These are phyloP conservation scores for Rickenella mellea DNA, from an alignment of 768 basidiomycete species.

Conservation along the genomic window DNA sequence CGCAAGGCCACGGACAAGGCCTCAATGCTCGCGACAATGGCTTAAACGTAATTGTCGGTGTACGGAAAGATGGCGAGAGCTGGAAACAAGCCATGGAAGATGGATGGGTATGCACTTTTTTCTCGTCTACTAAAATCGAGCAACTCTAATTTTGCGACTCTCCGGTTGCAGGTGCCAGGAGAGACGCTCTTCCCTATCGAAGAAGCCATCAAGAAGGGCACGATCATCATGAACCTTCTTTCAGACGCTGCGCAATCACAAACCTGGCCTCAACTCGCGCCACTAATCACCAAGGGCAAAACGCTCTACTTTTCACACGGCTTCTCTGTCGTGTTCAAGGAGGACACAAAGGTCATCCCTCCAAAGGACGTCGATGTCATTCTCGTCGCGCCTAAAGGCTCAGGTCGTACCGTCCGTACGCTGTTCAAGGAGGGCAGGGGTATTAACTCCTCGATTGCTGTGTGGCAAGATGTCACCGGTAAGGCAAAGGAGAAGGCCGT, in stretches of 20 bases:
- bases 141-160: neutral
- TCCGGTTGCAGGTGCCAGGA: slow-evolving; percentile 63
- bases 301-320: slow-evolving; percentile 99
- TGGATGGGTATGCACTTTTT: slow-evolving; percentile 67
- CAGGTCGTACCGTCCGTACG: slow-evolving; percentile 96
- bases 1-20: slow-evolving; percentile 97
- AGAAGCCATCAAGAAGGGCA: slow-evolving; percentile 90
- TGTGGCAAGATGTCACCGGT: slow-evolving; percentile 96
- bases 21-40: slow-evolving; percentile 99
- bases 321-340: slow-evolving; percentile 97
- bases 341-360: slow-evolving; percentile 89
- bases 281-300: slow-evolving; percentile 98
- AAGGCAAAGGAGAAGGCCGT: slow-evolving; percentile 96
- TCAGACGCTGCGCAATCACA: slow-evolving; percentile 98
- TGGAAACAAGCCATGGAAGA: slow-evolving; percentile 95
- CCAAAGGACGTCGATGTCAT: slow-evolving; percentile 96
- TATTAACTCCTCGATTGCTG: slow-evolving; percentile 91
- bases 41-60: slow-evolving; percentile 96
- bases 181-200: slow-evolving; percentile 98
- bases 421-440: slow-evolving; percentile 99
- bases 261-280: slow-evolving; percentile 84
- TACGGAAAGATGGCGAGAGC: slow-evolving; percentile 91
- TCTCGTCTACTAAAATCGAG: neutral
- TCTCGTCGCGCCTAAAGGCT: slow-evolving; percentile 98
- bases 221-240: slow-evolving; percentile 99